Evolutionary conservation across 495 filamentous ascomycete species (phyloP), one percentile per base, ranked within the genome.

Genomic region (Hypoxylon intermedium): DNA sequence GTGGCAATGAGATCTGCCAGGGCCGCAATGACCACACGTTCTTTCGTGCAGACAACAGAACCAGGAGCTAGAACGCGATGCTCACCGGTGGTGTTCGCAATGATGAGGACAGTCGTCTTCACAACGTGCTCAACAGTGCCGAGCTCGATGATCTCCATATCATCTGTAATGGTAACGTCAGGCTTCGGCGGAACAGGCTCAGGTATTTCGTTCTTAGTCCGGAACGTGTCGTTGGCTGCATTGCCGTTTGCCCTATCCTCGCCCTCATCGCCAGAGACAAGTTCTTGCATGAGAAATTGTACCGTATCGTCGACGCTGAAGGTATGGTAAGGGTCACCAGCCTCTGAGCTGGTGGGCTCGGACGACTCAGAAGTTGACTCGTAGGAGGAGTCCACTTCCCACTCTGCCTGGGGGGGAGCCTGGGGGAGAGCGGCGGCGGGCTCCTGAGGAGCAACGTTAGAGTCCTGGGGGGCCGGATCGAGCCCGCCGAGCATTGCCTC

Each of bases 51-150:
- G 2, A 98, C 83, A 12, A 96, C 78, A 0, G 93, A 96, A 23
- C 89, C 90, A 9, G 77, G 83, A 48, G 96, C 90, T 9, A 97
- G 79, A 0, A 96, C 93, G 68, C 87, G 85, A 47, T 90, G 87
- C 63, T 93, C 89, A 53, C 91, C 93, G 1, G 89, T 84, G 1
- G 79, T 83, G n/a, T 82, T 85, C 3, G 89, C 92, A 68, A 89
- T 88, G 68, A 98, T 86, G 16, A 97, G 79, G 3, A 91, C 76
- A 13, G 85, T 82, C 53, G 86, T 89, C 30, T 91, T 90, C 23
- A 97, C 86, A 24, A 90, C 79, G 9, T 83, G 80, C 60, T 92
- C 83, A 21, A 97, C 80, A 9, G 74, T 68, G 2, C 94, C 94
- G 7, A 98, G 80, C 37, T 83, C 79, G 21, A 84, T 82, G 42